Evolutionary conservation across 1,284 basidiomycete genomes (phyloP), one percentile per base, ranked within the genome.

Genomic region (Bondarzewia mesenterica): DNA sequence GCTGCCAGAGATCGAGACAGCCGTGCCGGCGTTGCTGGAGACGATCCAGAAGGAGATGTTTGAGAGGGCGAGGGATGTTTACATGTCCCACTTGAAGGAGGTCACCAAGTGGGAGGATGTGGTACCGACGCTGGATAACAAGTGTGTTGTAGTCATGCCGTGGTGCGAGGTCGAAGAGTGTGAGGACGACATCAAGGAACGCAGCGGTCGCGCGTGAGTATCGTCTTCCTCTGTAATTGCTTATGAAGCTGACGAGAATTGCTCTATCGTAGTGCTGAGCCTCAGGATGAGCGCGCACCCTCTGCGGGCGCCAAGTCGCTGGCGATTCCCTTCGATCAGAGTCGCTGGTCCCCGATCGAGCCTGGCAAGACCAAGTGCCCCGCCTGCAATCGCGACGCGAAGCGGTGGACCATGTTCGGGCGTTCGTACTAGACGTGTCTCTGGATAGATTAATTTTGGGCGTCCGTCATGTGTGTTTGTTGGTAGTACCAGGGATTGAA

Each of bases 241-340:
- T 46, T 43, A 52, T n/a, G n/a, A n/a, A n/a, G n/a, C 51, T 56
- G 37, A 55, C 18, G 50, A 23, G 8, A 29, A 16, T 50, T 49
- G 51, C 48, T 51, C 32, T 27, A n/a, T 46, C 15, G 51, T 57
- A 89, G 89, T 50, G 71, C 87, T 47, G 91, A 87, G 62, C 88
- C 88, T 20, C 85, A 89, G 60, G 93, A 97, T 62, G 91, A 93
- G 63, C 85, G 91, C 29, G 94, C 94, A 18, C 96, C 95, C 1
- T 95, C 92, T n/a, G 93, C 95, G 27, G 95, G 95, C 46, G 96
- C 96, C 53, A 99, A 99, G 69, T 93, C 92, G 5, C 82, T 99
- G 10, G 91, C 89, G 60, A 98, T 99, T 72, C 95, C 96, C 15
- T 95, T 95, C 64, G 91, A 98, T 63, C 95, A 99, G 69, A 75